Evolutionary conservation across 495 filamentous ascomycete species (phyloP).

Genomic region (Aspergillus olivimuriae): DNA sequence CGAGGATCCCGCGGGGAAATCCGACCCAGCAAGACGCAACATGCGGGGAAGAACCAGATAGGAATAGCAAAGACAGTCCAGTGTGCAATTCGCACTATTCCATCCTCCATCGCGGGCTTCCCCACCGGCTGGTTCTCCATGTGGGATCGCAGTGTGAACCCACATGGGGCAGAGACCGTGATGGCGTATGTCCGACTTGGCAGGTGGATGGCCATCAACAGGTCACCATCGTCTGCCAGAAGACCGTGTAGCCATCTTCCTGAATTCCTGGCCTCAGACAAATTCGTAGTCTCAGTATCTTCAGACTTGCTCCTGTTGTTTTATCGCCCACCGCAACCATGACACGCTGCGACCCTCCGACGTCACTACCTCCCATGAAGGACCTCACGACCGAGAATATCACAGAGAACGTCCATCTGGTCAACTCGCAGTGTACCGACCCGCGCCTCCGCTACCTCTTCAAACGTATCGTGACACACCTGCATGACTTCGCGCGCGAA

Average conservation of each 20-base stretch:
- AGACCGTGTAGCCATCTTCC: neutral
- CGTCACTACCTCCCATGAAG: constrained; percentile 40
- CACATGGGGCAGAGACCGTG: neutral
- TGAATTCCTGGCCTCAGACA: neutral
- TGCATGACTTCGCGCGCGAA: constrained; percentile 66
- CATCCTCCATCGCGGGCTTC: no score
- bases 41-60: no score
- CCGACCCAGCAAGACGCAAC: no score
- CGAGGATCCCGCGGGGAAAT: no score
- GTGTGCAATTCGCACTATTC: no score
- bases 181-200: neutral
- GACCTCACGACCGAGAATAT: constrained; percentile 68
- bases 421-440: constrained; percentile 55
- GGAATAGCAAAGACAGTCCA: no score
- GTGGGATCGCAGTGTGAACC: neutral
- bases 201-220: neutral
- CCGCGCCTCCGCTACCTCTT: constrained; percentile 58
- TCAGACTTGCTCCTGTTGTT: no score
- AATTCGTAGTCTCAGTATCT: neutral
- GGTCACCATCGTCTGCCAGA: neutral
- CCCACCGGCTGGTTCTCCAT: neutral
- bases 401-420: constrained; percentile 56
- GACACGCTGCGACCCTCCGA: neutral
- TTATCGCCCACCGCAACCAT: neutral
- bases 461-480: constrained; percentile 53